These are phyloP conservation scores for Spathaspora boniae DNA, from an alignment of 805 yeast species.

Conservation along the genomic window DNA sequence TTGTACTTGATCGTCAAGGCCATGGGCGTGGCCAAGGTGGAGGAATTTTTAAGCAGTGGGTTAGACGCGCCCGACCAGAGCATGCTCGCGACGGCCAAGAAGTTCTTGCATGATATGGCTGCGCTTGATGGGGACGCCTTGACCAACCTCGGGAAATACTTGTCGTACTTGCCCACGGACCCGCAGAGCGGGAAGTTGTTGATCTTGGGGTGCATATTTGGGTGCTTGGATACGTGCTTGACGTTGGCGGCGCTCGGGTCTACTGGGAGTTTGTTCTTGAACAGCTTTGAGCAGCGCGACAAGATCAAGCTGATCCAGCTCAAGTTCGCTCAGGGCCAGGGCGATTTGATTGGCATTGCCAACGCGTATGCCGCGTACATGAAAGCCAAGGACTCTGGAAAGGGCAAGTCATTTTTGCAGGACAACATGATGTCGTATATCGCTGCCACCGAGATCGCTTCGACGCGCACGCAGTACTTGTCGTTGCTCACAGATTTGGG, in stretches of 20 bases:
- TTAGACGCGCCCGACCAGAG: slow-evolving; percentile 71
- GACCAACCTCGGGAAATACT: slow-evolving; percentile 75
- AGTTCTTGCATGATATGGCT: slow-evolving; percentile 64
- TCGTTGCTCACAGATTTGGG: slow-evolving; percentile 76
- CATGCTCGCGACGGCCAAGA: slow-evolving; percentile 50
- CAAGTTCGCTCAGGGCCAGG: slow-evolving; percentile 48
- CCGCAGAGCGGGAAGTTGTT: slow-evolving; percentile 80
- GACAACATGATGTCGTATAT: slow-evolving; percentile 61
- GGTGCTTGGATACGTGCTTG: slow-evolving; percentile 73
- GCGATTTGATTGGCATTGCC: slow-evolving; percentile 72
- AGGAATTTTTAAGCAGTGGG: slow-evolving; percentile 65
- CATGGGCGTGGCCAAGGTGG: slow-evolving; percentile 78
- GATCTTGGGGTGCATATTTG: slow-evolving; percentile 77
- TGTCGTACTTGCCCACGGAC: slow-evolving; percentile 83
- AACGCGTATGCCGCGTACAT: slow-evolving; percentile 57
- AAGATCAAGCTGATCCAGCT: slow-evolving; percentile 48
- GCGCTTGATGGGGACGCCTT: slow-evolving; percentile 52
- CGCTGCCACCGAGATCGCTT: slow-evolving; percentile 65
- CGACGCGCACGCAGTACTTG: slow-evolving; percentile 67
- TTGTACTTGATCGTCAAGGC: slow-evolving; percentile 80
- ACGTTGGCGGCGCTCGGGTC: slow-evolving; percentile 77
- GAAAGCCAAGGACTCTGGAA: slow-evolving; percentile 16
- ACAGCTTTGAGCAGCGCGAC: slow-evolving; percentile 61
- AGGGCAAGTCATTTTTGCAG: slow-evolving; percentile 42
- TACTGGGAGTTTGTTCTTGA: slow-evolving; percentile 69